These are phyloP conservation scores for Capronia coronata DNA, from an alignment of 2,329 filamentous ascomycete genomes.

Conservation along the genomic window DNA sequence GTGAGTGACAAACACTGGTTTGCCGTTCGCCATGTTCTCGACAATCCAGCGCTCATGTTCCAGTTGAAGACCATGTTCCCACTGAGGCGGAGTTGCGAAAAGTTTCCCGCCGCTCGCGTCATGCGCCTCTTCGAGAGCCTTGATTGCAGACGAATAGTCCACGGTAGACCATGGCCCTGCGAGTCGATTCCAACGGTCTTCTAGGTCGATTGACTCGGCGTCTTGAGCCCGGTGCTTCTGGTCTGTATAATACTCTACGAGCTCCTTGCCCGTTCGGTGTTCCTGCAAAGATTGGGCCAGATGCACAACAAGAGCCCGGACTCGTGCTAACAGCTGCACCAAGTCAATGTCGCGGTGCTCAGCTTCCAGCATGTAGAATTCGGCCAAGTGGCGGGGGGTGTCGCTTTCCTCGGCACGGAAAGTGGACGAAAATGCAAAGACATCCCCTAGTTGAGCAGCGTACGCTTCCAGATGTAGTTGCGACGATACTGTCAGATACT, in stretches of 20 bases:
- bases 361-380: slow-evolving; percentile 98
- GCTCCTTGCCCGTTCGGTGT: slow-evolving; percentile 46
- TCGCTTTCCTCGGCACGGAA: slow-evolving; percentile 93
- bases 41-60: slow-evolving; percentile 92
- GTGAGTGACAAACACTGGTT: slow-evolving; percentile 83
- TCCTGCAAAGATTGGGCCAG: slow-evolving; percentile 12
- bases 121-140: slow-evolving; percentile 56
- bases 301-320: slow-evolving; percentile 66
- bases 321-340: slow-evolving; percentile 65
- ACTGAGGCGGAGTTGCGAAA: slow-evolving; percentile 64
- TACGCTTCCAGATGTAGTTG: slow-evolving; percentile 93
- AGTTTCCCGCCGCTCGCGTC: slow-evolving; percentile 38
- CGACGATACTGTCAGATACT: slow-evolving; percentile 91
- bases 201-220: slow-evolving; percentile 30
- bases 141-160: slow-evolving; percentile 73
- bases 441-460: slow-evolving; percentile 77
- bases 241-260: slow-evolving; percentile 39
- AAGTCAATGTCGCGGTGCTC: slow-evolving; percentile 70
- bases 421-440: slow-evolving; percentile 89
- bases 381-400: slow-evolving; percentile 85
- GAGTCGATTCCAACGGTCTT: slow-evolving; percentile 64
- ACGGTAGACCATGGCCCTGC: slow-evolving; percentile 67
- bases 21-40: slow-evolving; percentile 53
- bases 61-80: slow-evolving; percentile 70
- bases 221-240: slow-evolving; percentile 19